A percentile compares a stretch with the other conserved stretches of the same genome.
phyloP scores from a whole-genome alignment of 2,329 filamentous ascomycete species.

The Anisogramma anomala region DNA sequence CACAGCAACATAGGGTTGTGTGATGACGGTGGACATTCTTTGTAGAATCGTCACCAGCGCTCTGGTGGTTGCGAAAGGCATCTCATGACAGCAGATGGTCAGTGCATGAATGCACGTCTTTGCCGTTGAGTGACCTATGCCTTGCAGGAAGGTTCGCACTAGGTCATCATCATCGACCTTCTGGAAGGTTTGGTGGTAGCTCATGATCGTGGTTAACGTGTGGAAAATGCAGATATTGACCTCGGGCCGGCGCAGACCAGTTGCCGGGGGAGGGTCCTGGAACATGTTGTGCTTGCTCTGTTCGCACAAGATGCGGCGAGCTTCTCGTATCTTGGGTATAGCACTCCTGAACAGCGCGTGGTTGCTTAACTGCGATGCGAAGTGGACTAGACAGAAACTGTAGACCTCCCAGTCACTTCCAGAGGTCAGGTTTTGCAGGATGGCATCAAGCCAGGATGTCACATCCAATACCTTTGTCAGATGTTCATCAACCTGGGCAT shows the following conservation, averaged over 20 bases:
- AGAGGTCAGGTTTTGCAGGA: slow-evolving; percentile 61
- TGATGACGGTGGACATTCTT: slow-evolving; percentile 93
- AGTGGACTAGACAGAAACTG: slow-evolving; percentile 75
- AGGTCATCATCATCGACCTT: slow-evolving; percentile 83
- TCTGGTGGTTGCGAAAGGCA: slow-evolving; percentile 78
- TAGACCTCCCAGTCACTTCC: slow-evolving; percentile 85
- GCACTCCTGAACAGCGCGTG: slow-evolving; percentile 71
- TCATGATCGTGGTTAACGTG: slow-evolving; percentile 73
- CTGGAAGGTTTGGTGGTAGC: slow-evolving; percentile 76
- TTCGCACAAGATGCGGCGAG: slow-evolving; percentile 69
- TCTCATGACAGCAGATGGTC: slow-evolving; percentile 88
- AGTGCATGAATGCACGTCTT: slow-evolving; percentile 91
- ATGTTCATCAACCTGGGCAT: slow-evolving; percentile 15
- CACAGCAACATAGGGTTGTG: slow-evolving; percentile 78
- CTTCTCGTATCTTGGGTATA: slow-evolving; percentile 60
- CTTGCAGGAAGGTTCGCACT: slow-evolving; percentile 73
- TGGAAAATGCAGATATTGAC: slow-evolving; percentile 84
- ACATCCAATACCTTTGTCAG: slow-evolving; percentile 43
- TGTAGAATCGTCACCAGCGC: slow-evolving; percentile 75
- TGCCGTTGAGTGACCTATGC: slow-evolving; percentile 77
- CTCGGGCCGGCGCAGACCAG: slow-evolving; percentile 74
- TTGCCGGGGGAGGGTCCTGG: slow-evolving; percentile 67
- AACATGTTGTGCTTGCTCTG: slow-evolving; percentile 69
- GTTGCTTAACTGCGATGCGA: slow-evolving; percentile 81
- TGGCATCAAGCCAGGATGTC: slow-evolving; percentile 62